Evolutionary conservation across 768 basidiomycete genomes (phyloP), one percentile per base, ranked within the genome.

Genomic region (Panaeolus cyanescens): DNA sequence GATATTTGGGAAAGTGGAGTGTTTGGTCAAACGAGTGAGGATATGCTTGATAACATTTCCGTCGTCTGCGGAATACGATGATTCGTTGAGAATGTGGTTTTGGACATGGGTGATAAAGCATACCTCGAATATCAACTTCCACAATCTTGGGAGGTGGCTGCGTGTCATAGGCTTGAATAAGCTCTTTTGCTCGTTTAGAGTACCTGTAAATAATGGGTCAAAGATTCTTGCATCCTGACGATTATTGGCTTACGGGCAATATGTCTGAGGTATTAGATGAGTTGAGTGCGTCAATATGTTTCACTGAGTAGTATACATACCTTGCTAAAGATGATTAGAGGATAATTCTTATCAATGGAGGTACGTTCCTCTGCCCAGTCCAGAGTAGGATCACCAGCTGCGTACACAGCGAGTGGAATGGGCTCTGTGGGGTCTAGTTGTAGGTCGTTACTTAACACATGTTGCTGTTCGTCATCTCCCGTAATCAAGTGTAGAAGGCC

Each of bases 311-410:
- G n/a, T 42, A 17, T 12, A 72, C 80, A 32, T 58, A 88, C 90
- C 80, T 94, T 94, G 79, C 91, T 93, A 67, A 94, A 93, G 12
- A 94, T 85, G 45, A 93, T 78, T 6, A 94, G 73, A 2, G 92
- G 92, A 65, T 83, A 79, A 32, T 83, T 71, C 17, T 77, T 68
- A 34, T 82, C 75, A 53, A 92, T 65, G 20, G 67, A 67, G 40
- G 68, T 69, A 17, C 80, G 71, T 40, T 83, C 77, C 62, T 74
- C 71, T 33, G 64, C 59, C 85, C 84, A 87, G 45, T 83, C 76
- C 22, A 79, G 62, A 17, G 71, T 64, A 10, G 66, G 72, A 4
- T 83, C 80, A 32, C 81, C 76, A 32, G 74, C 79, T 15, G 85
- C 83, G 66, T 90, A 92, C 54, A 85, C 78, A 1, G 74, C 67